Evolutionary conservation across 352 stramenopile genomes (phyloP).

Genomic region (Peronospora belbahrii): DNA sequence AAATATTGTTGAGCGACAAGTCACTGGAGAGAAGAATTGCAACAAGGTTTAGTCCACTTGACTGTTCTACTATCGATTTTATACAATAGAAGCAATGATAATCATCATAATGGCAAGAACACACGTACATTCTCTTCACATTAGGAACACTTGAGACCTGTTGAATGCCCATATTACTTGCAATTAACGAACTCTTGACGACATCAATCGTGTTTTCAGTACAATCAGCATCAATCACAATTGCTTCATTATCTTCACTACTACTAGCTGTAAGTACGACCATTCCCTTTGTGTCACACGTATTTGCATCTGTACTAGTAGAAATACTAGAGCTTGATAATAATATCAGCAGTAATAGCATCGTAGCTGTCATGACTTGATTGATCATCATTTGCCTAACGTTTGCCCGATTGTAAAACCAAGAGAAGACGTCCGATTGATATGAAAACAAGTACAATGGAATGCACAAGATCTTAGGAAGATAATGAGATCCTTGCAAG

Average conservation of each 20-base stretch:
- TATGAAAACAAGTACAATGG: not conserved
- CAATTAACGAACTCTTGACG: conserved; percentile 28
- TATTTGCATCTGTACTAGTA: conserved; percentile 5
- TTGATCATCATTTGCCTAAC: conserved; percentile 4
- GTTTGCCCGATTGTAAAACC: not conserved
- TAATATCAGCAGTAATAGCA: conserved; percentile 8
- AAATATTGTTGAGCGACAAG: conserved; percentile 48
- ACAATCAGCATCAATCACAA: conserved; percentile 35
- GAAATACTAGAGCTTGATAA: no score
- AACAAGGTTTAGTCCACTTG: not conserved
- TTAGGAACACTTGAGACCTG: conserved; percentile 41
- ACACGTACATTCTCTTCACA: conserved; percentile 35
- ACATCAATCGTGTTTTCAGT: conserved; percentile 26
- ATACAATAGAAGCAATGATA: no score
- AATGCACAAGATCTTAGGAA: conserved; percentile 6
- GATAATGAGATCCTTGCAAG: conserved; percentile 2
- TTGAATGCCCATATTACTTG: conserved; percentile 37
- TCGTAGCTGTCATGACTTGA: not conserved
- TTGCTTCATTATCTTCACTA: conserved; percentile 17
- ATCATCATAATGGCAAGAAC: no score
- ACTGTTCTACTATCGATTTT: not conserved
- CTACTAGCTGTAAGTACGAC: conserved; percentile 33
- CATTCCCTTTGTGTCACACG: conserved; percentile 30
- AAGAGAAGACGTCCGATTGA: not conserved
- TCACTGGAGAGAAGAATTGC: conserved; percentile 11